Percentiles rank a stretch among this genome's conserved stretches.
Conservation (phyloP, 2,329 filamentous ascomycete species). For the Claviceps paspali region DNA sequence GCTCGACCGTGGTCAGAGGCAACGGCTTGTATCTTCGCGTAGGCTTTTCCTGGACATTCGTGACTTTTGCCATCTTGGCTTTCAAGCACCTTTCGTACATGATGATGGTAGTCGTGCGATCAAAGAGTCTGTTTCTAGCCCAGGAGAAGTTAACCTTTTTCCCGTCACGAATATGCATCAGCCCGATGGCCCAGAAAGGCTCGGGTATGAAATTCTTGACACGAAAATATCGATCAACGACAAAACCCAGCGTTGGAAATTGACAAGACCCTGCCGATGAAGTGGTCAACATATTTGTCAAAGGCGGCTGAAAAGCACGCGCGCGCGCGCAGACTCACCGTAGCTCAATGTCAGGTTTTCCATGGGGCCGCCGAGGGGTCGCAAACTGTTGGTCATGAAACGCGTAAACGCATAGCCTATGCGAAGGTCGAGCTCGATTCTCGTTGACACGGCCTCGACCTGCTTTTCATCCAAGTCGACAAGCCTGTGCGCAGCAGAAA, state of each 20-base stretch:
- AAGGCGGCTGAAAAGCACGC: neutral
- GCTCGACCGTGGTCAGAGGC: slow-evolving; percentile 84
- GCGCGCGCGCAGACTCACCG: slow-evolving; percentile 31
- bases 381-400: slow-evolving; percentile 68
- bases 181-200: slow-evolving; percentile 80
- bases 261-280: slow-evolving; percentile 63
- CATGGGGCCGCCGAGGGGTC: slow-evolving; percentile 52
- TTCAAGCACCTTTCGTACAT: slow-evolving; percentile 74
- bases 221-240: slow-evolving; percentile 88
- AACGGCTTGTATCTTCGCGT: slow-evolving; percentile 90
- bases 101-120: slow-evolving; percentile 64
- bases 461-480: slow-evolving; percentile 70
- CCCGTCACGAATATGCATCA: slow-evolving; percentile 61
- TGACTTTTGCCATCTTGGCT: slow-evolving; percentile 64
- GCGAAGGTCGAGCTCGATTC: slow-evolving; percentile 83
- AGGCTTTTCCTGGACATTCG: slow-evolving; percentile 75
- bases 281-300: neutral
- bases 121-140: slow-evolving; percentile 72
- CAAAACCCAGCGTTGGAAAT: slow-evolving; percentile 91
- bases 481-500: slow-evolving; percentile 66
- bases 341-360: slow-evolving; percentile 61
- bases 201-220: slow-evolving; percentile 91
- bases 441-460: slow-evolving; percentile 71
- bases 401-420: slow-evolving; percentile 89
- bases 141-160: slow-evolving; percentile 76